Conservation (phyloP, 805 yeast species). For the Metschnikowia gelsemii region DNA sequence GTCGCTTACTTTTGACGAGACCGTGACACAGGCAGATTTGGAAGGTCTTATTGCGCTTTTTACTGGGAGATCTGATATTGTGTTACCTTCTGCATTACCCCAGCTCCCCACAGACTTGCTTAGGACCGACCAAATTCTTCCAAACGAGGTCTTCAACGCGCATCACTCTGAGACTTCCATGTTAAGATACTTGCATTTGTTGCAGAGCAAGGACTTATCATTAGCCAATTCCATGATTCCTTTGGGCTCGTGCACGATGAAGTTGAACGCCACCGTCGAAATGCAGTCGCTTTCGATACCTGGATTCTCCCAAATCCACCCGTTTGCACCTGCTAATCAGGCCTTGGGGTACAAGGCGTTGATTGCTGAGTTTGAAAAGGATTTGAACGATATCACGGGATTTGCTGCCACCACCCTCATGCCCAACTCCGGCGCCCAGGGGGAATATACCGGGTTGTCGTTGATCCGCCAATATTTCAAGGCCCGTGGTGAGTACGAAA, state of each 20-base stretch:
- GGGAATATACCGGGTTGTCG: constrained; percentile 92
- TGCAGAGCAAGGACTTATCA: constrained; percentile 86
- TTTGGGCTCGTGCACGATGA: constrained; percentile 97
- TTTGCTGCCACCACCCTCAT: constrained; percentile 86
- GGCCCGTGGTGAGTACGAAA: constrained; percentile 59
- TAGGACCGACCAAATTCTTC: constrained; percentile 60
- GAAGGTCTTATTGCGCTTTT: constrained; percentile 57
- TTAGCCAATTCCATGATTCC: constrained; percentile 97
- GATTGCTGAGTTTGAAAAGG: constrained; percentile 73
- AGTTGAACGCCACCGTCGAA: constrained; percentile 90
- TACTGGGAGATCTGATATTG: constrained; percentile 36
- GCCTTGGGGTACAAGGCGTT: constrained; percentile 83
- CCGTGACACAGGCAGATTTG: constrained; percentile 66
- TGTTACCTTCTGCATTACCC: constrained; percentile 41
- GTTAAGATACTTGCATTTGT: constrained; percentile 81
- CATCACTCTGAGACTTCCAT: constrained; percentile 95
- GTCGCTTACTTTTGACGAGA: constrained; percentile 88
- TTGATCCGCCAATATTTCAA: constrained; percentile 78
- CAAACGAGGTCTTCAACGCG: constrained; percentile 76
- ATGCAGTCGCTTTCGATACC: constrained; percentile 96
- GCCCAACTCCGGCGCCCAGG: constrained; percentile 99
- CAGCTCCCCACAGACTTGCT: constrained; percentile 46
- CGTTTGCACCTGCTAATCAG: constrained; percentile 88
- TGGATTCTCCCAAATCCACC: constrained; percentile 84
- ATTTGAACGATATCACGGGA: constrained; percentile 89